A percentile compares a stretch with the other conserved stretches of the same genome.
These are phyloP conservation scores for Malus fusca DNA, from an alignment of 306 rosid genomes.

Conservation along the genomic window DNA sequence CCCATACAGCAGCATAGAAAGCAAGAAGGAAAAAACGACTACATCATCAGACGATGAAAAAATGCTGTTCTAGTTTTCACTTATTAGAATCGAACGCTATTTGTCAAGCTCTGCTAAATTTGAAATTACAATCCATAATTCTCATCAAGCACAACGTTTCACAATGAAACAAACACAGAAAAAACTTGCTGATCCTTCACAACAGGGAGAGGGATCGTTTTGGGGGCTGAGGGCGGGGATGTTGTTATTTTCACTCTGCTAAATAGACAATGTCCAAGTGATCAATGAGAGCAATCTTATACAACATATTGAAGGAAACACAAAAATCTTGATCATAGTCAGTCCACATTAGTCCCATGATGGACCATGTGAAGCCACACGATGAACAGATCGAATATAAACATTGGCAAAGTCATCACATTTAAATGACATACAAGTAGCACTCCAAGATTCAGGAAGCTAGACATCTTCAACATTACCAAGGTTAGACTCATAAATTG, in stretches of 20 bases:
- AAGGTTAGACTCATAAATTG: neutral
- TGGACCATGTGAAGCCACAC: neutral
- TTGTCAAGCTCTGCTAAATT: neutral
- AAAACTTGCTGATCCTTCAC: neutral
- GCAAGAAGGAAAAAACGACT: neutral
- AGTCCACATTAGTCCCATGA: neutral
- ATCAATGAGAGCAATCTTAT: neutral
- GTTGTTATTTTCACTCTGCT: neutral
- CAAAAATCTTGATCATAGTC: neutral
- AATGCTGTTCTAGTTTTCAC: neutral
- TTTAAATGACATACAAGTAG: neutral
- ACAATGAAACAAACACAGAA: neutral
- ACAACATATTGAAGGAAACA: neutral
- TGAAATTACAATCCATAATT: neutral
- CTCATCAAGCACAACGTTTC: neutral
- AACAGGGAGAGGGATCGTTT: neutral
- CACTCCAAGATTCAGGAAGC: neutral
- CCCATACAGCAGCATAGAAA: neutral
- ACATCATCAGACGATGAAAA: neutral
- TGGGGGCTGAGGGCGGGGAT: neutral
- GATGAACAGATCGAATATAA: neutral
- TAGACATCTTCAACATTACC: neutral
- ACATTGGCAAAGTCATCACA: neutral
- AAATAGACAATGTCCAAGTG: neutral
- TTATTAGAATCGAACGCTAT: neutral